Base-by-base conservation (phyloP, 768 basidiomycete genomes). In the Hygrophoropsis aurantiaca region DNA sequence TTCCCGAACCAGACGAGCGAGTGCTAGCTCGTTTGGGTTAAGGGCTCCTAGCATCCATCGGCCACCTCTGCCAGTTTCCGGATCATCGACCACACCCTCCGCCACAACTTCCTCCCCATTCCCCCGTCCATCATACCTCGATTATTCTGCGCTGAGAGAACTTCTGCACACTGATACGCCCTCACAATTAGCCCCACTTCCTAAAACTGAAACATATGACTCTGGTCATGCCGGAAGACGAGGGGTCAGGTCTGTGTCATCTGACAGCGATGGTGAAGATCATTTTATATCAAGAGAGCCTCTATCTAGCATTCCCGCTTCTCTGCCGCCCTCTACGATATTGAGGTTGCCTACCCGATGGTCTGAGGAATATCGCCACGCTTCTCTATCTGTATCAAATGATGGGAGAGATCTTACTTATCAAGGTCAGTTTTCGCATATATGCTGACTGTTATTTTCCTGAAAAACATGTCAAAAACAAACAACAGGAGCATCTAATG, bases 351-450 rank as follows among this genome's bases (percentile, higher is more conserved):
- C 90, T 16, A 86, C 86, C 3, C 77, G 87, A 33, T 92, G 89
- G 90, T 85, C 80, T 61, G 82, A 88, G 39, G 78, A 82, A 56
- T 79, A 78, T 50, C 78, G 85, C 41, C 75, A 79, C 53, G 56
- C 72, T 4, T 70, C 73, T 42, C 67, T 93, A 42, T 82, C 71
- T 50, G 74, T 92, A 13, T 82, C 82, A 7, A 51, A 67, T 23
- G 86, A 90, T 60, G 90, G 90, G 10, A 76, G 85, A 36, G 89
- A 92, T 44, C 67, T 92, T 43, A 76, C 76, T 18, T 88, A 83
- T 61, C 74, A 83, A 50, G 86, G 90, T 87, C 51, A 47, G 70
- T 54, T 16, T 38, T 43, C 30, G 21, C 24, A 16, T 25, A n/a
- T 21, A 37, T 39, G 30, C 44, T 47, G 23, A 49, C 40, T 20